These are phyloP conservation scores for Cyclotella baltica DNA, from an alignment of 108 stramenopile genomes.

Conservation along the genomic window DNA sequence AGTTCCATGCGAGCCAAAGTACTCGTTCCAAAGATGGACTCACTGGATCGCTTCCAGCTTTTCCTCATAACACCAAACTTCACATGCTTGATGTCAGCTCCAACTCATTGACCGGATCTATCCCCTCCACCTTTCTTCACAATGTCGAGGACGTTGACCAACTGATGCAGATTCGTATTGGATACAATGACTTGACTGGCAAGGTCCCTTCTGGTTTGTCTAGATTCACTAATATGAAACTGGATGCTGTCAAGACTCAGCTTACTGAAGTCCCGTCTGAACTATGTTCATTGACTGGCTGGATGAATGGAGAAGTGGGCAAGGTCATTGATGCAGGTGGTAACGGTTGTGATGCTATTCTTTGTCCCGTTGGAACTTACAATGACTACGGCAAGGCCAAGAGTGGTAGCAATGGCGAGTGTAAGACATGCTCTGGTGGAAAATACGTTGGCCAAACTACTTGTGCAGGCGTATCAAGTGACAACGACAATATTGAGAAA, in stretches of 20 bases:
- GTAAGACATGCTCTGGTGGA: slow-evolving; percentile 58
- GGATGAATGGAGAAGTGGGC: slow-evolving; percentile 55
- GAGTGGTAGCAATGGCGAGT: slow-evolving; percentile 46
- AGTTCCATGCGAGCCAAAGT: slow-evolving; percentile 60
- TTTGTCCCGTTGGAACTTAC: slow-evolving; percentile 75
- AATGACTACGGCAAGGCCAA: slow-evolving; percentile 69
- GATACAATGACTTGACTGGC: slow-evolving; percentile 60
- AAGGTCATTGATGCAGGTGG: slow-evolving; percentile 44
- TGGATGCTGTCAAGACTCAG: slow-evolving; percentile 46
- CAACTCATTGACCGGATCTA: slow-evolving; percentile 67
- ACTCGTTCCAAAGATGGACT: slow-evolving; percentile 53
- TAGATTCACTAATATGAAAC: slow-evolving; percentile 46
- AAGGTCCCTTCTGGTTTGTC: slow-evolving; percentile 51
- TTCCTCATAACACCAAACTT: slow-evolving; percentile 56
- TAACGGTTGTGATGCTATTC: slow-evolving; percentile 76
- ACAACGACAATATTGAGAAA: slow-evolving; percentile 48
- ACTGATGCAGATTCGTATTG: slow-evolving; percentile 49
- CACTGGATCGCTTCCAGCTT: slow-evolving; percentile 63
- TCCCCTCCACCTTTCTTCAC: slow-evolving; percentile 68
- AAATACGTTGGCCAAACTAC: slow-evolving; percentile 63
- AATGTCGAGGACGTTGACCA: slow-evolving; percentile 42
- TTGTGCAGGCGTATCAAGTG: slow-evolving; percentile 55
- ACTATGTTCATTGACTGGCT: slow-evolving; percentile 37
- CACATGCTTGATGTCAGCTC: slow-evolving; percentile 66
- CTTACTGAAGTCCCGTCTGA: slow-evolving; percentile 13